phyloP scores from a whole-genome alignment of 306 rosid species.

The Vigna angularis region DNA sequence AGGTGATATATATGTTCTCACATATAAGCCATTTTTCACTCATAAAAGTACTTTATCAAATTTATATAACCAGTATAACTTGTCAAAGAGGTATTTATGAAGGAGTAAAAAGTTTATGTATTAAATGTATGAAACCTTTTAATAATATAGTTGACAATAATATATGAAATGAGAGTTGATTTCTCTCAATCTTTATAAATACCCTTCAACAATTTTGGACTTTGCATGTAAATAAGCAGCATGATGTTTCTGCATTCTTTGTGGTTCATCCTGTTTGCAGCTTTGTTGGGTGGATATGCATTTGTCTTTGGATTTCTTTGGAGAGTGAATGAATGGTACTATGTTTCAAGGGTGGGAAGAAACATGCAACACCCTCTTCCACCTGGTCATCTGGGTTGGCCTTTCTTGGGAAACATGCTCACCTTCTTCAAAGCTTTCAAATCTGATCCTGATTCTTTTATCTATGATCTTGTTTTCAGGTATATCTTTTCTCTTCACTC shows the following conservation, averaged over 20 bases:
- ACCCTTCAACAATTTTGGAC: neutral
- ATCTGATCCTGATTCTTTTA: conserved; percentile 56
- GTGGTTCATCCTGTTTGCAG: conserved; percentile 19
- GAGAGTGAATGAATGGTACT: conserved; percentile 63
- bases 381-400: conserved; percentile 59
- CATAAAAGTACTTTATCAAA: no score
- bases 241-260: conserved; percentile 41
- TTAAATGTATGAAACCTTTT: no score
- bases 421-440: conserved; percentile 50
- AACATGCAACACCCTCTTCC: conserved; percentile 44
- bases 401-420: conserved; percentile 51
- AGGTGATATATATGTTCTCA: neutral
- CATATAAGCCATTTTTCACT: no score
- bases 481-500: neutral
- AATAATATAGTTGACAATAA: no score
- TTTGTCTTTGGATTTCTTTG: conserved; percentile 50
- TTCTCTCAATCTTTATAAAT: no score
- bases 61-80: no score
- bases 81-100: no score
- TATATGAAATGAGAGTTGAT: no score
- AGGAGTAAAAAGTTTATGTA: no score
- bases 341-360: conserved; percentile 32
- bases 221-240: neutral
- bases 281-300: conserved; percentile 53
- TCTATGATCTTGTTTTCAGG: conserved; percentile 49